Percentiles rank a stretch among this genome's conserved stretches.
These are phyloP conservation scores for Cytospora mali DNA, from an alignment of 2,329 filamentous ascomycete genomes.

Conservation along the genomic window DNA sequence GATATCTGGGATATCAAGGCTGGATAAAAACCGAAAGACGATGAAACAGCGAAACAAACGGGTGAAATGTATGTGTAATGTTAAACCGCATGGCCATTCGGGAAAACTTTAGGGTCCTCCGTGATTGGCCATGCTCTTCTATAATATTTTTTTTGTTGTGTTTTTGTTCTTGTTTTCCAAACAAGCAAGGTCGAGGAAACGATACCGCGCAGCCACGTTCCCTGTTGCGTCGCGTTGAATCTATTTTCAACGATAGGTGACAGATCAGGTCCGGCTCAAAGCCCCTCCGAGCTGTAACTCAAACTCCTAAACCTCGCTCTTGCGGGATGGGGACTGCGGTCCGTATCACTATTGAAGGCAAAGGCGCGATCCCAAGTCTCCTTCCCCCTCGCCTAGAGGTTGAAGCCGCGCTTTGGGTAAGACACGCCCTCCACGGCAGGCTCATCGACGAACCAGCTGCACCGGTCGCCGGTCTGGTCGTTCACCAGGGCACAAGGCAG, in stretches of 20 bases:
- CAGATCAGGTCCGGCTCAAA: background rate
- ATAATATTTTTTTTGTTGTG: constrained; percentile 1
- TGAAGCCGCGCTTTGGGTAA: constrained; percentile 74
- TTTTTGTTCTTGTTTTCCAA: constrained; percentile 9
- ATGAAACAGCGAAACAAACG: constrained; percentile 6
- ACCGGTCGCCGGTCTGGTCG: constrained; percentile 77
- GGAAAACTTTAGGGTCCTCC: background rate
- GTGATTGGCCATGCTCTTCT: constrained; percentile 10
- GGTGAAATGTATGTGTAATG: background rate
- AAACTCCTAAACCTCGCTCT: constrained; percentile 17
- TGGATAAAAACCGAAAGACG: constrained; percentile 11
- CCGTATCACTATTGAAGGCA: constrained; percentile 11
- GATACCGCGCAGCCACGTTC: background rate
- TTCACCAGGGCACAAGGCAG: constrained; percentile 91
- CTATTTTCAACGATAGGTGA: background rate
- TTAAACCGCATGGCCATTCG: background rate
- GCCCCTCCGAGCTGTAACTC: constrained; percentile 10
- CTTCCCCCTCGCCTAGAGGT: constrained; percentile 54
- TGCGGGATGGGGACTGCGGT: constrained; percentile 8
- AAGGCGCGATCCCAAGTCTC: constrained; percentile 12
- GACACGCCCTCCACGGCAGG: constrained; percentile 82
- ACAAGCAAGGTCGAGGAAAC: constrained; percentile 2
- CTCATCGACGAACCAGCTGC: constrained; percentile 93
- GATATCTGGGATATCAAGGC: constrained; percentile 24
- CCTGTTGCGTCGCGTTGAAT: background rate